Evolutionary conservation across 805 yeast species (phyloP).

Genomic region (Yarrowia sp.): DNA sequence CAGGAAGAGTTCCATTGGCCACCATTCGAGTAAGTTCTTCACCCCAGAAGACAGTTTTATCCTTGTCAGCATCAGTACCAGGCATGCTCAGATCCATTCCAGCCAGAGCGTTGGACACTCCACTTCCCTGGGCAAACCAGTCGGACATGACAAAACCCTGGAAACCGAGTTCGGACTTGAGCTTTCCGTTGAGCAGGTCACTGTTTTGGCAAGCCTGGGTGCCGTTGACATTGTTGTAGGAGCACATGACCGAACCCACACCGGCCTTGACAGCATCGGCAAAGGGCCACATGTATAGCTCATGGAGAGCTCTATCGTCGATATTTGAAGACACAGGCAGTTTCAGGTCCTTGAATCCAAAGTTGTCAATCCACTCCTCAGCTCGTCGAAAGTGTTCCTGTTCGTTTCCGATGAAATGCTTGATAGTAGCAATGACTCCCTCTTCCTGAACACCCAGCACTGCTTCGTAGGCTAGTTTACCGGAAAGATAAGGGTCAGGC

Average conservation of each 20-base stretch:
- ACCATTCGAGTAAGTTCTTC: constrained; percentile 62
- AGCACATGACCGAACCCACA: constrained; percentile 66
- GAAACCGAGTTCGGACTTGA: constrained; percentile 68
- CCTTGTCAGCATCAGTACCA: constrained; percentile 55
- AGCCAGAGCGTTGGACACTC: constrained; percentile 61
- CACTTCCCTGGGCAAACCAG: constrained; percentile 67
- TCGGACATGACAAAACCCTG: constrained; percentile 73
- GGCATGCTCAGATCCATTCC: constrained; percentile 70
- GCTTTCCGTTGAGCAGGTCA: constrained; percentile 59
- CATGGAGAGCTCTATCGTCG: constrained; percentile 68
- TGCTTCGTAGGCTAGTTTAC: constrained; percentile 60
- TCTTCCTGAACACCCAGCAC: constrained; percentile 65
- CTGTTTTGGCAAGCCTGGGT: constrained; percentile 67
- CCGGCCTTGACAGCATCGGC: constrained; percentile 68
- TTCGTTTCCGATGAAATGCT: constrained; percentile 66
- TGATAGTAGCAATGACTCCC: constrained; percentile 64
- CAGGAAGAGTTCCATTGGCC: constrained; percentile 62
- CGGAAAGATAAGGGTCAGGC: constrained; percentile 66
- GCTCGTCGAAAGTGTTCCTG: constrained; percentile 66
- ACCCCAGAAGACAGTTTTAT: constrained; percentile 56
- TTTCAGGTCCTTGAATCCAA: constrained; percentile 44
- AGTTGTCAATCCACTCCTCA: constrained; percentile 56
- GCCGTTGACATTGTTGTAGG: constrained; percentile 63
- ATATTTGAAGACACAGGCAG: constrained; percentile 60
- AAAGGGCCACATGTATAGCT: constrained; percentile 69